A percentile compares a stretch with the other conserved stretches of the same genome.
These are phyloP conservation scores for Tetrahymena malaccensis DNA, from an alignment of 73 alveolate genomes.

Conservation along the genomic window DNA sequence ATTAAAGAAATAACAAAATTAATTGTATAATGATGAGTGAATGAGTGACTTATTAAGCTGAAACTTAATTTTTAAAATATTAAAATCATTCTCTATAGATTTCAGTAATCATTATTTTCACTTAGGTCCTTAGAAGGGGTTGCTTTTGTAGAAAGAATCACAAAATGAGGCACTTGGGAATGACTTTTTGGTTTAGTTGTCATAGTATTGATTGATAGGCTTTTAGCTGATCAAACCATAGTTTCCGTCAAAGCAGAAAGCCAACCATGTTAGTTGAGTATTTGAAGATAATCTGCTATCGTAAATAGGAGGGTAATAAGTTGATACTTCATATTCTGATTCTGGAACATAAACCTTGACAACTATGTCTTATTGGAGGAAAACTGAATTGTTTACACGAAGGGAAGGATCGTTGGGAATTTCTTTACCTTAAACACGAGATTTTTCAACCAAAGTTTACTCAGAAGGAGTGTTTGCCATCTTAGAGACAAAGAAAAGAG, in stretches of 20 bases:
- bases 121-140: neutral
- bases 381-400: neutral
- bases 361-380: neutral
- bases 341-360: neutral
- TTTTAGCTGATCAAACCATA: neutral
- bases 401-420: neutral
- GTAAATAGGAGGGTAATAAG: neutral
- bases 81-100: neutral
- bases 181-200: neutral
- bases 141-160: neutral
- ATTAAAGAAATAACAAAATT: neutral
- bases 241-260: neutral
- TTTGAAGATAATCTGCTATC: neutral
- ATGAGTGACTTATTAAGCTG: neutral
- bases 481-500: neutral
- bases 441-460: neutral
- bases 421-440: neutral
- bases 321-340: neutral
- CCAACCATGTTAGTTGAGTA: neutral
- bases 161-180: neutral
- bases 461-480: neutral
- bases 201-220: neutral
- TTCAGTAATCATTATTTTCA: neutral
- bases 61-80: too few relatives aligned
- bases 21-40: neutral